Evolutionary conservation across 1,284 basidiomycete genomes (phyloP).

Genomic region (Mycosarcoma mackinlayi): DNA sequence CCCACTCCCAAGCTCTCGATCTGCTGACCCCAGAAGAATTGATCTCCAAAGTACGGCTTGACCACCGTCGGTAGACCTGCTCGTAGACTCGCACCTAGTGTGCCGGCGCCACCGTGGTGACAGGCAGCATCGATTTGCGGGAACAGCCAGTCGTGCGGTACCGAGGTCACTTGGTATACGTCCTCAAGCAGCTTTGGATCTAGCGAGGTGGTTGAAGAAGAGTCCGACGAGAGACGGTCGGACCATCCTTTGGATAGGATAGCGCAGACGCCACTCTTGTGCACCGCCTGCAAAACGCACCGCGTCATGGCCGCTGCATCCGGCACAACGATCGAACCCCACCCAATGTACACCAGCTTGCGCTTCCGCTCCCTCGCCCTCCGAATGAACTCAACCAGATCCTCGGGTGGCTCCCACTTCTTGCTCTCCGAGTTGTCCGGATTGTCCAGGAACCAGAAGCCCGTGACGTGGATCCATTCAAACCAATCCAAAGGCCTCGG

Average conservation of each 20-base stretch:
- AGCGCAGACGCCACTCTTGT: conserved; percentile 82
- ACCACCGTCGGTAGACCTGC: conserved; percentile 95
- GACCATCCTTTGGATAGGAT: conserved; percentile 98
- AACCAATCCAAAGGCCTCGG: conserved; percentile 85
- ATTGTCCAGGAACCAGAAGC: conserved; percentile 70
- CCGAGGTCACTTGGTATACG: conserved; percentile 80
- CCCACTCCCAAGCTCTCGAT: conserved; percentile 91
- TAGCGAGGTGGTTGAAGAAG: conserved; percentile 50
- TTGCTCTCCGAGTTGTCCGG: conserved; percentile 82
- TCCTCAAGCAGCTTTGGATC: conserved; percentile 76
- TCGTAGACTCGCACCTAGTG: conserved; percentile 89
- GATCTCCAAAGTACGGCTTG: conserved; percentile 95
- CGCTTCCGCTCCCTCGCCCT: conserved; percentile 78
- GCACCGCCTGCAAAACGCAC: conserved; percentile 86
- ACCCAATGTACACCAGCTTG: conserved; percentile 97
- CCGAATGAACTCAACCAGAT: conserved; percentile 84
- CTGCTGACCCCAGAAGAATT: conserved; percentile 95
- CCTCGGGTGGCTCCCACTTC: conserved; percentile 84
- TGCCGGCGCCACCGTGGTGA: conserved; percentile 96
- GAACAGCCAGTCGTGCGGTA: conserved; percentile 98
- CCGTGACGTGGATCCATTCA: conserved; percentile 96
- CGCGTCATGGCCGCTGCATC: conserved; percentile 91
- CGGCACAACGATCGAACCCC: conserved; percentile 97
- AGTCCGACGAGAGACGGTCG: conserved; percentile 74
- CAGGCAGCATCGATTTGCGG: conserved; percentile 91